These are phyloP conservation scores for Chenopodium quinoa DNA, from an alignment of 148 eudicot genomes.

Conservation along the genomic window DNA sequence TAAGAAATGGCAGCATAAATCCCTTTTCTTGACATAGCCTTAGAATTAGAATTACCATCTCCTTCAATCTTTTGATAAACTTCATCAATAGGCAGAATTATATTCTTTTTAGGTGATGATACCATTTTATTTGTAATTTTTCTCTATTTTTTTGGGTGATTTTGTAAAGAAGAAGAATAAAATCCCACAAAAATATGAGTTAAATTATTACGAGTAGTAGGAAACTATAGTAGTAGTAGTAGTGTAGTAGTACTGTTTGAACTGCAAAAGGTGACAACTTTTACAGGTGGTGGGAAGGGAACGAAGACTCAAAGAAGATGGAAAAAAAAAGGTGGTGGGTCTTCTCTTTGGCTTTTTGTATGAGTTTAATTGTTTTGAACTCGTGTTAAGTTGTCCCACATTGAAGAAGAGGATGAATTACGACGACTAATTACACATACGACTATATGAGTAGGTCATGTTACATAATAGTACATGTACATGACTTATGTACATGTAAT, in stretches of 20 bases:
- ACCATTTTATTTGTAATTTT: slow-evolving; percentile 23
- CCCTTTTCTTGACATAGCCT: slow-evolving; percentile 43
- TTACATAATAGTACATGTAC: no score
- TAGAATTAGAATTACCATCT: slow-evolving; percentile 5
- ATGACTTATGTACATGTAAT: no score
- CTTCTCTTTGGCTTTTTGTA: neutral
- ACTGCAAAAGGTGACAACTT: slow-evolving; percentile 12
- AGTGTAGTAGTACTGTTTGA: slow-evolving; percentile 1
- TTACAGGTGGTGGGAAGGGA: slow-evolving; percentile 4
- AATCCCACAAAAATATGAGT: neutral
- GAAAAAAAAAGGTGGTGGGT: neutral
- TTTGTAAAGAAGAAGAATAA: slow-evolving; percentile 4
- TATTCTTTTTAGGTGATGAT: slow-evolving; percentile 17
- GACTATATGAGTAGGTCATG: no score
- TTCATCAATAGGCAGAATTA: slow-evolving; percentile 24
- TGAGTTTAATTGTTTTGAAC: no score
- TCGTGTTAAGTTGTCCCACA: no score
- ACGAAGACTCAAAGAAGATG: neutral
- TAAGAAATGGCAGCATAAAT: slow-evolving; percentile 48
- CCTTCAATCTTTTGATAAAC: slow-evolving; percentile 15
- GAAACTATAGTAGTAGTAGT: neutral
- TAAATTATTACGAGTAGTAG: neutral
- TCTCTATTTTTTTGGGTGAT: neutral
- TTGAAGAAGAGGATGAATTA: no score
- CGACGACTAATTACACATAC: no score